phyloP scores from a whole-genome alignment of 1,139 yeast genomes.

The Debaryomyces sp. region DNA sequence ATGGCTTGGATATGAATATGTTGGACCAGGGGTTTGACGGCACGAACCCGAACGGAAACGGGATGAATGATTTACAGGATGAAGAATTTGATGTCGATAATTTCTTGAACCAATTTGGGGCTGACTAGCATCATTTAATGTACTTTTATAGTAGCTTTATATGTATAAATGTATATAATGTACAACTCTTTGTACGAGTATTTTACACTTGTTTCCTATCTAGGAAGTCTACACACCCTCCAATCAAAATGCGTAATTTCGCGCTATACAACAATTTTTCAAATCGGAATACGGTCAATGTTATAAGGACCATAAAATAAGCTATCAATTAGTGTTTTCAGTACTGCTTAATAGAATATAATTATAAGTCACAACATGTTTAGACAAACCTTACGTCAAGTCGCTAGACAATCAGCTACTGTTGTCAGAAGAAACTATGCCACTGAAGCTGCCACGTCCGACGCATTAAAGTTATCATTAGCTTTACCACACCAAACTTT shows the following conservation, averaged over 20 bases:
- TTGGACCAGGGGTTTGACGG: constrained; percentile 39
- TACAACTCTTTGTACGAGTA: neutral
- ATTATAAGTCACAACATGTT: constrained; percentile 46
- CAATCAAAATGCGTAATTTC: constrained; percentile 28
- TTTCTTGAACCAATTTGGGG: constrained; percentile 50
- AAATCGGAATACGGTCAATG: constrained; percentile 13
- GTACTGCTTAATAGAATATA: constrained; percentile 4
- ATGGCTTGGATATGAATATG: constrained; percentile 47
- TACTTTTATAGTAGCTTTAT: neutral
- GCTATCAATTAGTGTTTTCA: neutral
- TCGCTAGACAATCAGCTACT: constrained; percentile 63
- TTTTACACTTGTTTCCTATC: constrained; percentile 21
- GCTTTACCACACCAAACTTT: constrained; percentile 86
- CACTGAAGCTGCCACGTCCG: constrained; percentile 76
- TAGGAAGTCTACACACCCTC: constrained; percentile 31
- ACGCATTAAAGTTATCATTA: constrained; percentile 82
- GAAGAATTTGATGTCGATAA: constrained; percentile 52
- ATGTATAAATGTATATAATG: neutral
- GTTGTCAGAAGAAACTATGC: constrained; percentile 84
- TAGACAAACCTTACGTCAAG: constrained; percentile 69
- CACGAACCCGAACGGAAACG: constrained; percentile 19
- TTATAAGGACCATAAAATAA: constrained; percentile 1
- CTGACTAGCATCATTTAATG: constrained; percentile 21
- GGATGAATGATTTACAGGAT: constrained; percentile 23
- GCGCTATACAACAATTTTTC: constrained; percentile 9